phyloP scores from a whole-genome alignment of 495 filamentous ascomycete species.

The Aspergillus cavernicola region DNA sequence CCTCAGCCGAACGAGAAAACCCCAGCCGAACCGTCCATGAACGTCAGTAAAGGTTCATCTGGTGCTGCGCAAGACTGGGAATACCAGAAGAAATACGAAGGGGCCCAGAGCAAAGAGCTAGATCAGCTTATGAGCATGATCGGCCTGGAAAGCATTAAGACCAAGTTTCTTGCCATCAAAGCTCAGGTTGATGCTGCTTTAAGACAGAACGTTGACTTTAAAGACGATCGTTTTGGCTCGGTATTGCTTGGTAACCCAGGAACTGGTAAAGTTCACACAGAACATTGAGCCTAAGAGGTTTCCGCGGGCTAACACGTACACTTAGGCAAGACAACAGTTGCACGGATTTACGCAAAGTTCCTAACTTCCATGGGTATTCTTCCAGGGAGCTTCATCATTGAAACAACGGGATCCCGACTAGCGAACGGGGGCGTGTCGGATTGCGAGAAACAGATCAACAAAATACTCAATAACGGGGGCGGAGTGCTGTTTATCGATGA shows the following conservation, averaged over 20 bases:
- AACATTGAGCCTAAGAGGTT: too few relatives aligned
- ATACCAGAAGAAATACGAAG: conserved; percentile 49
- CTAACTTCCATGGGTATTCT: conserved; percentile 58
- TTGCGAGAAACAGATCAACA: conserved; percentile 57
- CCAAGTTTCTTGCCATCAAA: conserved; percentile 60
- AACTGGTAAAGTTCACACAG: conserved; percentile 48
- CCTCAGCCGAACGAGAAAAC: neutral
- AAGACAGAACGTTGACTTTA: conserved; percentile 54
- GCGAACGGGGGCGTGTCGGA: conserved; percentile 58
- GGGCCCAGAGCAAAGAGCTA: conserved; percentile 50
- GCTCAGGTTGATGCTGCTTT: conserved; percentile 58
- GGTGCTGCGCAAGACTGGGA: conserved; percentile 56
- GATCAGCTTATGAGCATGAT: conserved; percentile 69
- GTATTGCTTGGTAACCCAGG: conserved; percentile 76
- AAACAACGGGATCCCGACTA: conserved; percentile 67
- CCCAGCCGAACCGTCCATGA: neutral
- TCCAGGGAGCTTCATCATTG: conserved; percentile 49
- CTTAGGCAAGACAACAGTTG: conserved; percentile 75
- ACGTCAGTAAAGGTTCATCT: neutral
- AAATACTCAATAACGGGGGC: conserved; percentile 52
- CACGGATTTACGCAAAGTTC: conserved; percentile 70
- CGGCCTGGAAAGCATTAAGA: conserved; percentile 69
- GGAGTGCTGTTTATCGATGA: conserved; percentile 73
- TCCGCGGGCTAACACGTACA: neutral
- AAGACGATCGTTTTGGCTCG: conserved; percentile 57